Base-by-base conservation (phyloP, 73 alveolate genomes). In the Stentor roeselii region DNA sequence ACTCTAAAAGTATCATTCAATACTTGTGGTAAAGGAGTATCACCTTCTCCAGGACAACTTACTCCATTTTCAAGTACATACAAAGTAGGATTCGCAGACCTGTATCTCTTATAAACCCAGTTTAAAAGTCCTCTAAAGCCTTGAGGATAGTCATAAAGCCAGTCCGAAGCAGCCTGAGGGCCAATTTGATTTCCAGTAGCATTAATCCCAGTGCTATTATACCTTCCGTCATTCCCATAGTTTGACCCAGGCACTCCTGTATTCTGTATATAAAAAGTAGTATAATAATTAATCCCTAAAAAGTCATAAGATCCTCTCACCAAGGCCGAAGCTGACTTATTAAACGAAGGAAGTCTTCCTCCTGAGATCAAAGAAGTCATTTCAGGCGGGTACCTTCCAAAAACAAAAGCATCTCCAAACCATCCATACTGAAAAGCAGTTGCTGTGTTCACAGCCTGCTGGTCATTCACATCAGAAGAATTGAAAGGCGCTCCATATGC, bases 61-160 rank as follows among this genome's bases (percentile, higher is more conserved):
- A 83, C 89, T 6, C 89, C 89, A 75, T 75, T 83, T 34, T 83
- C 89, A 74, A 83, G 75, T 42, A 83, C 76, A 36, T 74, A 83
- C 3, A 83, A 74, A 31, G 32, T 60, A n/a, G 85, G 75, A n/a
- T 83, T n/a, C n/a, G n/a, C n/a, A n/a, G n/a, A 58, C 36, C 27
- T 15, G 78, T 83, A 83, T n/a, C 89, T 21, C 3, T 3, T 76
- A 3, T 74, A 50, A 3, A 83, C 6, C 89, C 89, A 83, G 3
- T 83, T 83, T 3, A 83, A 30, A 3, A 61, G 77, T 36, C 36
- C 42, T 75, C 89, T 83, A 42, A 83, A 60, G 76, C 89, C 89
- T 75, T 75, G 67, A 15, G 89, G 89, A 61, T 83, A 83, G 39
- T 74, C 82, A 61, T 75, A 74, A 3, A 83, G 78, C 89, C 89